Evolutionary conservation across 306 rosid species (phyloP), one percentile per base, ranked within the genome.

Genomic region (Quercus gilva): DNA sequence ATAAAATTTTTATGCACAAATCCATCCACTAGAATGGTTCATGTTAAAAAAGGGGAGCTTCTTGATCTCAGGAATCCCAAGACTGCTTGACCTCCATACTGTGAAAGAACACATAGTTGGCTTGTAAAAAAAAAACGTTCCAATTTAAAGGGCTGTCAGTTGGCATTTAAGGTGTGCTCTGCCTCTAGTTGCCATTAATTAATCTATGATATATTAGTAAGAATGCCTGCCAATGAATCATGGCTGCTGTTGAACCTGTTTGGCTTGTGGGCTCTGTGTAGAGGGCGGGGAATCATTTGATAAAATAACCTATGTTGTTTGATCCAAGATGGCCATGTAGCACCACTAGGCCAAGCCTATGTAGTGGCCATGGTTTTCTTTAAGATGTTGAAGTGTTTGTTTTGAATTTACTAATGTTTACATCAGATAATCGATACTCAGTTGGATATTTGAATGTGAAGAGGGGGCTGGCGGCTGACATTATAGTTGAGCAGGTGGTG

Each of bases 1-100:
- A 63, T 69, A 67, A 35, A 20, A 29, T 59, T 79, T 69, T 55
- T 55, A 74, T 55, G 12, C 43, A 28, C 55, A 55, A 59, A 52
- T 76, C 33, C 74, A 31, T 74, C 58, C 52, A 10, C 55, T 63
- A 35, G 75, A 56, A 74, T 65, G 76, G 79, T 51, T 71, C 43
- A 26, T 29, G 55, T 68, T 56, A 26, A 29, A 69, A 79, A 52
- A 58, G 74, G 56, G 13, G 76, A 74, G 43, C 28, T 53, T 60
- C 56, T 80, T 69, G 6, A 65, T 81, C 74, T 81, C 21, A 77
- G 23, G 19, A 11, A 69, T 25, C 73, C 17, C 52, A 60, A 31
- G 45, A 31, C 73, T 49, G 67, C 49, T 55, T 67, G 52, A 60
- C 55, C 69, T n/a, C 71, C 69, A 14, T 57, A 37, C 33, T 33